Percentiles rank a stretch among this genome's conserved stretches.
Evolutionary conservation across 129 eudicot species (phyloP).

Genomic region (Mikania micrantha): DNA sequence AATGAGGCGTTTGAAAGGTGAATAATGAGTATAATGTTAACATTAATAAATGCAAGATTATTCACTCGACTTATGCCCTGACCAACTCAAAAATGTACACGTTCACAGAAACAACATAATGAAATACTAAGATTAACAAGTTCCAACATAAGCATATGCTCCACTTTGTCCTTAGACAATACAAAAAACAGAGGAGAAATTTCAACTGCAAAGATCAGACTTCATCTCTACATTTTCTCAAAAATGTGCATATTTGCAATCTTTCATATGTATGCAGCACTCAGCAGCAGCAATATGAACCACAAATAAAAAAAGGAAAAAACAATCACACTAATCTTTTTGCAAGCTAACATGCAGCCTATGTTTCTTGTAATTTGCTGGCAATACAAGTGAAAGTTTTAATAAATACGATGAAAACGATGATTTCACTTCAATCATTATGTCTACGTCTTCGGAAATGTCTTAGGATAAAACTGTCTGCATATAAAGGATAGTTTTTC

Average conservation of each 20-base stretch:
- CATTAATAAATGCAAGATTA: neutral
- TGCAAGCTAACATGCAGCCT: conserved; percentile 13
- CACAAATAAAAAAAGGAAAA: neutral
- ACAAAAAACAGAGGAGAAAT: neutral
- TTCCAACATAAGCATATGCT: neutral
- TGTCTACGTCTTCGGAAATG: conserved; percentile 76
- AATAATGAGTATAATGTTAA: neutral
- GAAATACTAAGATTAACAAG: neutral
- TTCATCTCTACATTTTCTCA: conserved; percentile 26
- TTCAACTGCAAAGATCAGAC: conserved; percentile 22
- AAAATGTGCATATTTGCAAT: conserved; percentile 22
- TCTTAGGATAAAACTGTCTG: conserved; percentile 81
- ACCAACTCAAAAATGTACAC: neutral
- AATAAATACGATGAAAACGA: neutral
- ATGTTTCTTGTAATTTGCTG: neutral
- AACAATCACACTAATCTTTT: conserved; percentile 14
- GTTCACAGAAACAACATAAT: neutral
- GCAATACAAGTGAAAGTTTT: conserved; percentile 2
- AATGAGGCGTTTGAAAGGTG: neutral
- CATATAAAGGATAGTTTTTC: conserved; percentile 89
- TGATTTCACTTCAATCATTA: conserved; percentile 30
- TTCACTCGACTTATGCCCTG: neutral
- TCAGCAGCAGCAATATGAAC: conserved; percentile 13
- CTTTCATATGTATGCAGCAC: conserved; percentile 17
- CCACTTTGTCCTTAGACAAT: neutral